Percentiles rank a stretch among this genome's conserved stretches.
phyloP scores from a whole-genome alignment of 1,284 basidiomycete genomes.

The Trichosporon coremiiforme region DNA sequence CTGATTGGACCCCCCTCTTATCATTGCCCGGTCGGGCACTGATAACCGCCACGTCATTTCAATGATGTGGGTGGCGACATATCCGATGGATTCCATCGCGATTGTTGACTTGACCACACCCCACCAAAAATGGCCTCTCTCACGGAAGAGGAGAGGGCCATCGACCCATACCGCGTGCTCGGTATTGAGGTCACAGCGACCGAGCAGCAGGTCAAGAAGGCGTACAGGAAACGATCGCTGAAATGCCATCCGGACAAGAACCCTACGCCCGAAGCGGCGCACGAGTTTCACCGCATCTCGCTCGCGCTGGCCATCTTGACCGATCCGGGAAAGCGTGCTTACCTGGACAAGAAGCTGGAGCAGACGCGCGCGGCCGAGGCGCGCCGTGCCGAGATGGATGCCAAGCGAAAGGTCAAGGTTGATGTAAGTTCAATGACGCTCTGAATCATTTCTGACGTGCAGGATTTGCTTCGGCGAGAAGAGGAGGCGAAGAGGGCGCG shows the following conservation, averaged over 20 bases:
- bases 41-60: slow-evolving; percentile 16
- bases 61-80: background rate
- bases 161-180: slow-evolving; percentile 76
- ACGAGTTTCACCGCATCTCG: slow-evolving; percentile 84
- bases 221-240: slow-evolving; percentile 77
- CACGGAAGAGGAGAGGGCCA: slow-evolving; percentile 54
- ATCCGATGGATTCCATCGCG: background rate
- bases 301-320: slow-evolving; percentile 81
- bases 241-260: slow-evolving; percentile 83
- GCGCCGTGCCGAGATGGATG: slow-evolving; percentile 73
- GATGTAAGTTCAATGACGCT: slow-evolving; percentile 51
- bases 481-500: slow-evolving; percentile 67
- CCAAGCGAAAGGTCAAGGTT: slow-evolving; percentile 74
- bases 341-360: slow-evolving; percentile 75
- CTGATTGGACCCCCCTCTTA: slow-evolving; percentile 15
- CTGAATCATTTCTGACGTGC: background rate
- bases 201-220: slow-evolving; percentile 78
- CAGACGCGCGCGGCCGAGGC: slow-evolving; percentile 70
- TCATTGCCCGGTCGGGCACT: background rate
- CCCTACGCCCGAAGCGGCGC: slow-evolving; percentile 59
- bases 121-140: slow-evolving; percentile 38
- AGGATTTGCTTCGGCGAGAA: slow-evolving; percentile 82
- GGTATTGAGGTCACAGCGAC: slow-evolving; percentile 68
- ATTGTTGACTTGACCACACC: background rate
- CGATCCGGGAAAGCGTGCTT: slow-evolving; percentile 78